Evolutionary conservation across 1,284 basidiomycete species (phyloP).

Genomic region (Marasmius fiardii): DNA sequence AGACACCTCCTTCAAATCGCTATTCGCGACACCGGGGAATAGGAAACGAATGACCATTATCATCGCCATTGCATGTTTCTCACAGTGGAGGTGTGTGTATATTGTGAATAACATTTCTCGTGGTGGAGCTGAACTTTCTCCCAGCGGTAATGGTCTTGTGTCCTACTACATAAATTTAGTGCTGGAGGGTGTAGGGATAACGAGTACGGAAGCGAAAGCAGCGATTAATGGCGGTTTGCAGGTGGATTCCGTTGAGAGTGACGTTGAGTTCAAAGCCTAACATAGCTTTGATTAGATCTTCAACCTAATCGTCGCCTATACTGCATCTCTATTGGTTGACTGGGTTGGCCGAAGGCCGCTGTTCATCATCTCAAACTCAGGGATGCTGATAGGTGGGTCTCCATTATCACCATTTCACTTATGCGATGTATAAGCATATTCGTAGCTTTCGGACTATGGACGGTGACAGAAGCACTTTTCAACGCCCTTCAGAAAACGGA

Average conservation of each 20-base stretch:
- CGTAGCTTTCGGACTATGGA: conserved; percentile 56
- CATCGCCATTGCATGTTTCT: conserved; percentile 56
- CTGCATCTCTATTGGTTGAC: conserved; percentile 58
- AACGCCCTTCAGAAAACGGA: conserved; percentile 39
- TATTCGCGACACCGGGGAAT: conserved; percentile 58
- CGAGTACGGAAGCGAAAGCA: conserved; percentile 47
- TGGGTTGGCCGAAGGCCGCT: conserved; percentile 57
- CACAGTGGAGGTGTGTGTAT: conserved; percentile 57
- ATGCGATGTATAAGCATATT: too few species aligned
- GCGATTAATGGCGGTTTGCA: conserved; percentile 63
- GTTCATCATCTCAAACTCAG: conserved; percentile 61
- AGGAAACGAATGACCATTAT: conserved; percentile 56
- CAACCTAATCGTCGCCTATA: conserved; percentile 50
- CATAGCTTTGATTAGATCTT: conserved; percentile 33
- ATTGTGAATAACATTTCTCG: background rate
- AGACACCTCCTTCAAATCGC: conserved; percentile 43
- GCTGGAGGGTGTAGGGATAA: conserved; percentile 57
- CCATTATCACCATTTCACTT: background rate
- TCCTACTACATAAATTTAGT: conserved; percentile 67
- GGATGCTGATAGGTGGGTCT: conserved; percentile 57
- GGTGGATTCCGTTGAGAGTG: conserved; percentile 25
- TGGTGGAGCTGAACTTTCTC: background rate
- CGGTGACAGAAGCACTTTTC: conserved; percentile 57
- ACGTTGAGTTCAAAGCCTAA: background rate
- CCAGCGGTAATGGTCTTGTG: conserved; percentile 63